Evolutionary conservation across 2,329 filamentous ascomycete species (phyloP).

Genomic region (Epichloe amarillans): DNA sequence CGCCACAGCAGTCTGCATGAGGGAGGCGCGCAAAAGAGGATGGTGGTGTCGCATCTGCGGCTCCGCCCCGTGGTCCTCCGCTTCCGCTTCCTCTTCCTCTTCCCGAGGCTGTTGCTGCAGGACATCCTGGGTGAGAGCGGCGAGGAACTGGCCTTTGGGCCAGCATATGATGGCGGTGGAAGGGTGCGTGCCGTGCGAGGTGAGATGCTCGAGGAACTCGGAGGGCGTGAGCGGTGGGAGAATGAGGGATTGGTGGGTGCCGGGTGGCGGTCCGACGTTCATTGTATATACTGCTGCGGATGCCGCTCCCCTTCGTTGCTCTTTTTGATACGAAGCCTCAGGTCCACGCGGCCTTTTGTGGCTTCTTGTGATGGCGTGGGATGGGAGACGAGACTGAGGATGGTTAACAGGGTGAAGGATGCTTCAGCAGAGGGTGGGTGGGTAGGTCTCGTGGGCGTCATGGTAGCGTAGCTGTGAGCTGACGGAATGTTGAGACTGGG

Average conservation of each 20-base stretch:
- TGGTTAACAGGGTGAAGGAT: not conserved
- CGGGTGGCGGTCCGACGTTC: not conserved
- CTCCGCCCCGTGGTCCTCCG: too few relatives aligned
- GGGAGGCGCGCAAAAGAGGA: slow-evolving; percentile 45
- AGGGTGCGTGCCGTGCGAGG: slow-evolving; percentile 40
- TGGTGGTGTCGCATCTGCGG: slow-evolving; percentile 5
- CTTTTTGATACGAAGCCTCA: not conserved
- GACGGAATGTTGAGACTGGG: too few relatives aligned
- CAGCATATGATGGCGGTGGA: slow-evolving; percentile 62
- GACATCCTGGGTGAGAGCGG: slow-evolving; percentile 39
- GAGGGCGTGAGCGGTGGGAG: slow-evolving; percentile 40
- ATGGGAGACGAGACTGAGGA: too few relatives aligned
- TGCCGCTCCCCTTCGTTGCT: not conserved
- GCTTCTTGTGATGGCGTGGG: too few relatives aligned
- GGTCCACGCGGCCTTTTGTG: not conserved
- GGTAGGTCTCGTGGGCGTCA: not conserved
- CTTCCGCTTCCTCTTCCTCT: not conserved
- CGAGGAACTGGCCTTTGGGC: slow-evolving; percentile 49
- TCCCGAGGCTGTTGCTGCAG: slow-evolving; percentile 11
- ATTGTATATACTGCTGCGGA: not conserved
- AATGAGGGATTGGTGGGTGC: slow-evolving; percentile 24
- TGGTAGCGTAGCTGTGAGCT: too few relatives aligned
- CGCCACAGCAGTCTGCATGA: slow-evolving; percentile 56
- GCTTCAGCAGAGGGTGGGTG: not conserved
- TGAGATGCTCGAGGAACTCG: slow-evolving; percentile 51